Conservation (phyloP, 2,329 filamentous ascomycete genomes). For the Rutstroemia sp. region DNA sequence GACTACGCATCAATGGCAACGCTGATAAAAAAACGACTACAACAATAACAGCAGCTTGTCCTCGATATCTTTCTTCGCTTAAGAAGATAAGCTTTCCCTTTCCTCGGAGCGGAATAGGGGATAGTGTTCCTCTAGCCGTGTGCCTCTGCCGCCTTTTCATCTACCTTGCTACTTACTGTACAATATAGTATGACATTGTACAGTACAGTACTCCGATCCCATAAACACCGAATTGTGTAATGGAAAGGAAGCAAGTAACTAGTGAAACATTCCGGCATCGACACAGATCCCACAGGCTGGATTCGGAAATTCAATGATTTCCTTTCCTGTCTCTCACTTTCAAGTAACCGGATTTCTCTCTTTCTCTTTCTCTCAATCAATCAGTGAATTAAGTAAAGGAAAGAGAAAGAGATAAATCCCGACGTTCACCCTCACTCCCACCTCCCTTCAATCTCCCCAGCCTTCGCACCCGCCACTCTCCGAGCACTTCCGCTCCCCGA, state of each 20-base stretch:
- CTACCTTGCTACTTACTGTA: too few relatives aligned
- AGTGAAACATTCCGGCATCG: neutral
- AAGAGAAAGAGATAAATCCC: neutral
- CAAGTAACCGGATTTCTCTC: neutral
- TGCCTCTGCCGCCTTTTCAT: too few relatives aligned
- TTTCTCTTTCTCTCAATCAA: neutral
- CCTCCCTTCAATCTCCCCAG: constrained; percentile 15
- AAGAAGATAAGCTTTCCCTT: too few relatives aligned
- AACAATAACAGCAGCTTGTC: neutral
- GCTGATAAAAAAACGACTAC: neutral
- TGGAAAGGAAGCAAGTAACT: neutral
- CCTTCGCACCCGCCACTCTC: constrained; percentile 10
- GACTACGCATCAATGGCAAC: neutral
- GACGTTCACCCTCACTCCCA: constrained; percentile 12
- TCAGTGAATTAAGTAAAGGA: neutral
- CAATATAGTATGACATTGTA: too few relatives aligned
- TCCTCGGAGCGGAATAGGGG: neutral
- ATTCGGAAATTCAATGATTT: neutral
- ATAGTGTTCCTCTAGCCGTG: neutral
- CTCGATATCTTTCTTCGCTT: neutral
- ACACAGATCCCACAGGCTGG: neutral
- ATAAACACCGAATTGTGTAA: neutral
- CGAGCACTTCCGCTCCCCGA: constrained; percentile 20
- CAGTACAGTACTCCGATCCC: too few relatives aligned
- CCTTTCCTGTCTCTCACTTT: constrained; percentile 1